phyloP scores from a whole-genome alignment of 2,329 filamentous ascomycete genomes.

The Ophiocordyceps australis region DNA sequence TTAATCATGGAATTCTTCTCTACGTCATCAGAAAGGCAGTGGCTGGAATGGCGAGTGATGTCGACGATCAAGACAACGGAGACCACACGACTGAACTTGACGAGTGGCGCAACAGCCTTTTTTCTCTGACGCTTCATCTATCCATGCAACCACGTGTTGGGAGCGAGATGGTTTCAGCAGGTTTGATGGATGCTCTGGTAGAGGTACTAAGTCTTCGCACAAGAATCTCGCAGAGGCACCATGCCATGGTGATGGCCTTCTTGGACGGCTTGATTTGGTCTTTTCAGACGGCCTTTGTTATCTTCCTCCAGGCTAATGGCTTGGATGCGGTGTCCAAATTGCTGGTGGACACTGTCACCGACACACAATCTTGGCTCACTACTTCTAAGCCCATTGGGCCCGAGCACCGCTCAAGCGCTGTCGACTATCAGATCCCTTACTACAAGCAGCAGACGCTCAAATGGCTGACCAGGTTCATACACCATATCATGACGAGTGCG shows the following conservation, averaged over 20 bases:
- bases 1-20: slow-evolving; percentile 88
- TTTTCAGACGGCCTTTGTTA: slow-evolving; percentile 68
- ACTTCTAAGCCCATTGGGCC: slow-evolving; percentile 53
- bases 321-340: slow-evolving; percentile 83
- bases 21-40: slow-evolving; percentile 87
- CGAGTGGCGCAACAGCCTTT: slow-evolving; percentile 79
- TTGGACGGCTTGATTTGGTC: slow-evolving; percentile 77
- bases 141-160: slow-evolving; percentile 59
- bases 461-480: slow-evolving; percentile 88
- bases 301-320: slow-evolving; percentile 65
- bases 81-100: slow-evolving; percentile 51
- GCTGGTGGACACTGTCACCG: slow-evolving; percentile 59
- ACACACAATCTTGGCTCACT: slow-evolving; percentile 47
- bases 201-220: slow-evolving; percentile 78
- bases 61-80: slow-evolving; percentile 31
- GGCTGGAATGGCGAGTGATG: slow-evolving; percentile 53
- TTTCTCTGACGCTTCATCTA: slow-evolving; percentile 71
- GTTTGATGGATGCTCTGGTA: slow-evolving; percentile 75
- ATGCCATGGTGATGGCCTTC: slow-evolving; percentile 71
- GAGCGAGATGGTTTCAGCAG: slow-evolving; percentile 72
- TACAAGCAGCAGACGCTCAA: slow-evolving; percentile 87
- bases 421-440: slow-evolving; percentile 88
- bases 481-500: slow-evolving; percentile 79
- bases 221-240: slow-evolving; percentile 61
- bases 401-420: slow-evolving; percentile 55